Evolutionary conservation across 345 rosid species (phyloP).

Genomic region (Camelina hispida): DNA sequence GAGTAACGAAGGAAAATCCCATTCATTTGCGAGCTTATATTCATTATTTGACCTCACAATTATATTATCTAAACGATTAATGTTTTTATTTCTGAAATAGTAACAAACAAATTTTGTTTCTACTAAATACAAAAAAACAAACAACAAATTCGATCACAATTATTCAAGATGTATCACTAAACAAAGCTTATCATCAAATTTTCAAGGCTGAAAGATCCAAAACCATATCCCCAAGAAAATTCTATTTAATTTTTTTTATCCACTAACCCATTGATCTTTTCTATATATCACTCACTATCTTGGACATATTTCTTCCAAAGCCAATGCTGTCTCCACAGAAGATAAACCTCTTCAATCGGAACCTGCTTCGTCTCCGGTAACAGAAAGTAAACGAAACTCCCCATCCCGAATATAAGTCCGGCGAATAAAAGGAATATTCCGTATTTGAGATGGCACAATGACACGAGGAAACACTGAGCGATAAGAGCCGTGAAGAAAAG

Average conservation of each 20-base stretch:
- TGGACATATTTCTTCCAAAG: constrained; percentile 73
- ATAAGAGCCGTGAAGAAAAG: constrained; percentile 82
- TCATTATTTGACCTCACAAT: not conserved
- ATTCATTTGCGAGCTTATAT: not conserved
- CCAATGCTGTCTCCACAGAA: constrained; percentile 76
- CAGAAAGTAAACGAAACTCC: constrained; percentile 71
- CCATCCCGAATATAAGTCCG: constrained; percentile 68
- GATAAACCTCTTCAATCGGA: constrained; percentile 81
- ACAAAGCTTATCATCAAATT: not conserved
- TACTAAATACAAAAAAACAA: not conserved
- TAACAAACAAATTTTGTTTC: not conserved
- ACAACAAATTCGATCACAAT: not conserved
- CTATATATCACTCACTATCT: constrained; percentile 21
- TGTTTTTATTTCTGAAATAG: not conserved
- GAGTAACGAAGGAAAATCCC: not conserved
- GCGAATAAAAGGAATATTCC: constrained; percentile 81
- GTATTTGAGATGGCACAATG: constrained; percentile 71
- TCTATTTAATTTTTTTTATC: not conserved
- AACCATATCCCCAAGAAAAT: not conserved
- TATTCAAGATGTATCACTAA: not conserved
- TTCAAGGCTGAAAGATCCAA: constrained; percentile 3
- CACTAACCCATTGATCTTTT: not conserved
- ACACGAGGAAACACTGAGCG: constrained; percentile 77
- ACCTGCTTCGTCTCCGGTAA: constrained; percentile 93
- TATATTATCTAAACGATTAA: not conserved